phyloP scores from a whole-genome alignment of 177 flowering plant species.

The Vitis hybrid region DNA sequence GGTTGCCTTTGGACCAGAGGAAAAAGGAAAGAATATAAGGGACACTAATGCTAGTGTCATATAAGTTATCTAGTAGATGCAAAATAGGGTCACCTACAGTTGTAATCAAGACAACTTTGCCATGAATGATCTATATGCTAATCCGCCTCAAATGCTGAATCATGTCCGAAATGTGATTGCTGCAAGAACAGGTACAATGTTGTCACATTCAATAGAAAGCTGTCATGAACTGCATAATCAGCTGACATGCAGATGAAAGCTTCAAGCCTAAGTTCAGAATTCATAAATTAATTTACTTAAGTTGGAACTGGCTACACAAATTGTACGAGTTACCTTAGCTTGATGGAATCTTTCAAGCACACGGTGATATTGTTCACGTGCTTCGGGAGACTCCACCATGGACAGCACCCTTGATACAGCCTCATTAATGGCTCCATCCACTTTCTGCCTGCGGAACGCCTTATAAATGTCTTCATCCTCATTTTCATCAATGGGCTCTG shows the following conservation, averaged over 20 bases:
- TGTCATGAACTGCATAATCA: not conserved
- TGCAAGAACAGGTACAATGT: not conserved
- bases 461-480: slow-evolving; percentile 85
- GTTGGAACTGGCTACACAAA: not conserved
- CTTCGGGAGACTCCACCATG: slow-evolving; percentile 79
- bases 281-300: no score
- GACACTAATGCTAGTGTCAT: not conserved
- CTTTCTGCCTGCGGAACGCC: slow-evolving; percentile 82
- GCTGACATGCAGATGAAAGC: not conserved
- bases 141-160: not conserved
- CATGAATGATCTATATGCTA: not conserved
- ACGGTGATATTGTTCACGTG: slow-evolving; percentile 85
- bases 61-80: not conserved
- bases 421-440: slow-evolving; percentile 68
- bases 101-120: not conserved
- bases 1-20: no score
- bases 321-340: slow-evolving; percentile 56
- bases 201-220: no score
- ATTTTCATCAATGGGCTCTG: slow-evolving; percentile 51
- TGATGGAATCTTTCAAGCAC: slow-evolving; percentile 61
- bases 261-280: not conserved
- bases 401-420: slow-evolving; percentile 81
- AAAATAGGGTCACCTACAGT: not conserved
- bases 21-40: not conserved
- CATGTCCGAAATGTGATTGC: not conserved